A percentile compares a stretch with the other conserved stretches of the same genome.
phyloP scores from a whole-genome alignment of 106 monocot genomes.

The Dendrobium chrysotoxum region DNA sequence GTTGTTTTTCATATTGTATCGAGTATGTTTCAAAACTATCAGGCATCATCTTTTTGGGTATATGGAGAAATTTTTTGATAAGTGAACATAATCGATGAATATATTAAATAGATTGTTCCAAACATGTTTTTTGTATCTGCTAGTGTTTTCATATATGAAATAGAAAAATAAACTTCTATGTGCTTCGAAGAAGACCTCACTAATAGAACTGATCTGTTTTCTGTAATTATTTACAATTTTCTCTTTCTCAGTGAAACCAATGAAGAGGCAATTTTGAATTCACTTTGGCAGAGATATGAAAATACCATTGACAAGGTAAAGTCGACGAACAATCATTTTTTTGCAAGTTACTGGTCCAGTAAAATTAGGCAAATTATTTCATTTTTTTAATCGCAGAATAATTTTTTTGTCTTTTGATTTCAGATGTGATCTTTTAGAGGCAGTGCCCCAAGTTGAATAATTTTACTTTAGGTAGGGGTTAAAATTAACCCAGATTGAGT shows the following conservation, averaged over 20 bases:
- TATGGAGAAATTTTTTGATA: background rate
- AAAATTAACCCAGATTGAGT: too few relatives aligned
- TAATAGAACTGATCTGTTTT: background rate
- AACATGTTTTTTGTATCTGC: background rate
- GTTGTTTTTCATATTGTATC: background rate
- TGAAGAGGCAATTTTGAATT: conserved; percentile 62
- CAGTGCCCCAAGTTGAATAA: background rate
- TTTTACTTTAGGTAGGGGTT: background rate
- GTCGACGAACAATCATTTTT: background rate
- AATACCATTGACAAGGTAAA: conserved; percentile 78
- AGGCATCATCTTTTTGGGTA: background rate
- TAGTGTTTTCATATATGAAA: background rate
- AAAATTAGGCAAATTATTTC: background rate
- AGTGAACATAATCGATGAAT: background rate
- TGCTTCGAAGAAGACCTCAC: background rate
- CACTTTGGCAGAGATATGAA: conserved; percentile 88
- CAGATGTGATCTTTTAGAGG: background rate
- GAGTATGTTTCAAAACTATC: background rate
- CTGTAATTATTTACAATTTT: background rate
- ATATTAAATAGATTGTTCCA: background rate
- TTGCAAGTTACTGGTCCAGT: background rate
- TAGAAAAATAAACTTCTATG: background rate
- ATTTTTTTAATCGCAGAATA: background rate
- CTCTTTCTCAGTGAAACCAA: conserved; percentile 49
- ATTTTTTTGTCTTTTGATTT: background rate